Conservation (phyloP, 2,329 filamentous ascomycete genomes). For the Xenoacremonium recifei region DNA sequence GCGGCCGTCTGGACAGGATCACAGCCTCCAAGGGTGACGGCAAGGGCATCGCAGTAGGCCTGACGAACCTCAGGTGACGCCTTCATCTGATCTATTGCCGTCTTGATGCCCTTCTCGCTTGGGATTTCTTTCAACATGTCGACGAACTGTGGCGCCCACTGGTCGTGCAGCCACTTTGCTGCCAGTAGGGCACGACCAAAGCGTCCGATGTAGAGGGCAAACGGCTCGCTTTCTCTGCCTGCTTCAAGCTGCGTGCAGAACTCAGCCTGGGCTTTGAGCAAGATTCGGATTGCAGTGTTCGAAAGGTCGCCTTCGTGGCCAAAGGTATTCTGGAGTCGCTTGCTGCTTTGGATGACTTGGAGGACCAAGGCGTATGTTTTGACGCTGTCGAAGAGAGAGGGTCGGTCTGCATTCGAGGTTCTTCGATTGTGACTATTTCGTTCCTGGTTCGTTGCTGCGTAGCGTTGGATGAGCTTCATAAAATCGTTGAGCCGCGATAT, state of each 20-base stretch:
- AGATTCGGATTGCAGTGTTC: neutral
- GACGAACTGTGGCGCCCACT: conserved; percentile 7
- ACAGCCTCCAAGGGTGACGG: conserved; percentile 4
- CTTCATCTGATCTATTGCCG: conserved; percentile 4
- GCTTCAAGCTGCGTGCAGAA: conserved; percentile 3
- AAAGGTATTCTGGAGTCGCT: conserved; percentile 5
- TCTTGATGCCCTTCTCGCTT: conserved; percentile 4
- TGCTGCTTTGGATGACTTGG: conserved; percentile 1
- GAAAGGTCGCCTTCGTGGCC: conserved; percentile 6
- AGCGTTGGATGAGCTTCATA: neutral
- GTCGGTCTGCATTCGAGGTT: neutral
- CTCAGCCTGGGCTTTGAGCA: conserved; percentile 1
- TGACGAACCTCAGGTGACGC: conserved; percentile 1
- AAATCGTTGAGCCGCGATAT: conserved; percentile 2
- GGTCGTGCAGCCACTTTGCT: conserved; percentile 10
- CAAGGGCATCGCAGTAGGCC: conserved; percentile 6
- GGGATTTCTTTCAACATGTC: conserved; percentile 5
- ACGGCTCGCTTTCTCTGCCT: conserved; percentile 5
- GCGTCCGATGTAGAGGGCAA: conserved; percentile 3
- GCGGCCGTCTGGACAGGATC: neutral
- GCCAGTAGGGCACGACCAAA: conserved; percentile 8
- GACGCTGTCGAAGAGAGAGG: conserved; percentile 2
- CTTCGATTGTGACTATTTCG: neutral
- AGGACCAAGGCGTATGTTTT: conserved; percentile 3
- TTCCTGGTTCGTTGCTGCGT: neutral